Percentiles rank a stretch among this genome's conserved stretches.
These are phyloP conservation scores for Cutaneotrichosporon sp. DNA, from an alignment of 1,284 basidiomycete species.

Conservation along the genomic window DNA sequence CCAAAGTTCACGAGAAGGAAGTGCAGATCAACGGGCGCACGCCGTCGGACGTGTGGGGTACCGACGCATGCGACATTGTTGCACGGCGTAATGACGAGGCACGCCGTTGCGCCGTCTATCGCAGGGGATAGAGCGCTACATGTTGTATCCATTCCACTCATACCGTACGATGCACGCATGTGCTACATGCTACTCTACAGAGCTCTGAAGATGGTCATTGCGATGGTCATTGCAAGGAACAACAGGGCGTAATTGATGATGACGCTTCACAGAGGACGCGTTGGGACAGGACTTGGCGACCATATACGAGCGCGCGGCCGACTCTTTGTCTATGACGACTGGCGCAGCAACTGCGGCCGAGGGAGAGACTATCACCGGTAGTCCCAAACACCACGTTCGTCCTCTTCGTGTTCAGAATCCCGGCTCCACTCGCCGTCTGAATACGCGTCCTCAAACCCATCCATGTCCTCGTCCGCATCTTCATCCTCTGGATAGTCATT, in stretches of 20 bases:
- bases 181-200: not conserved
- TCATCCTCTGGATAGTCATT: conserved; percentile 51
- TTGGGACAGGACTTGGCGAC: too few relatives aligned
- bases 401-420: conserved; percentile 24
- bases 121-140: conserved; percentile 18
- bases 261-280: too few relatives aligned
- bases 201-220: not conserved
- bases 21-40: conserved; percentile 50
- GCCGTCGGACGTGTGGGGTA: conserved; percentile 62
- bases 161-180: too few relatives aligned
- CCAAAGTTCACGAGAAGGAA: conserved; percentile 60
- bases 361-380: conserved; percentile 20
- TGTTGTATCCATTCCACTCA: too few relatives aligned
- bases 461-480: conserved; percentile 46
- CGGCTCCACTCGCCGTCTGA: conserved; percentile 28
- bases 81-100: conserved; percentile 49
- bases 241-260: too few relatives aligned
- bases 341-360: too few relatives aligned
- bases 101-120: conserved; percentile 49
- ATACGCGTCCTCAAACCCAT: conserved; percentile 32
- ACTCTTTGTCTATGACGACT: too few relatives aligned
- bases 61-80: conserved; percentile 57
- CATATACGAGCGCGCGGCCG: too few relatives aligned
- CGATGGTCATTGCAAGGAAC: too few relatives aligned
- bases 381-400: conserved; percentile 30